phyloP scores from a whole-genome alignment of 2,329 filamentous ascomycete species.

The Tympanopsis confertula region DNA sequence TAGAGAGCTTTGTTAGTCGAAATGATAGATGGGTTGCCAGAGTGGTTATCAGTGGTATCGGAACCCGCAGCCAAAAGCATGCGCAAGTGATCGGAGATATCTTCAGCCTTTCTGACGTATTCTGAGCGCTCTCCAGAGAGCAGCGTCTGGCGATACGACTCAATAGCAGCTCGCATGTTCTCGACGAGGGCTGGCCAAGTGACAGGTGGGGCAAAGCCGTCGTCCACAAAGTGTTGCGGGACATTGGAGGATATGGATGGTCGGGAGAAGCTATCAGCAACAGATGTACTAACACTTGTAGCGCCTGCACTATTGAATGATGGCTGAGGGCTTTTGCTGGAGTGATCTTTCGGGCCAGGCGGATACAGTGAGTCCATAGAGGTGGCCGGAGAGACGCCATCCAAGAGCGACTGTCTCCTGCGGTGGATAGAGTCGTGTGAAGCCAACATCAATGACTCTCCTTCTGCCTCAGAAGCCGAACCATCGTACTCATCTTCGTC shows the following conservation, averaged over 20 bases:
- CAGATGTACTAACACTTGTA: conserved; percentile 48
- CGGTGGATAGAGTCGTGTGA: conserved; percentile 60
- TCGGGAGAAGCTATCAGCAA: conserved; percentile 45
- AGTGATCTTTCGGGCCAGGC: conserved; percentile 13
- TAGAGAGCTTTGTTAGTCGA: conserved; percentile 95
- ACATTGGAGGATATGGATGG: conserved; percentile 47
- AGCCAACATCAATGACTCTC: conserved; percentile 58
- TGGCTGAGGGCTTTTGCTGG: conserved; percentile 26
- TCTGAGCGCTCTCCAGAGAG: conserved; percentile 72
- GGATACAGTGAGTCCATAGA: conserved; percentile 9
- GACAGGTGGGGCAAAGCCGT: conserved; percentile 65
- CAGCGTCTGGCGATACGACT: conserved; percentile 83
- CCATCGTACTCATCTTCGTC: conserved; percentile 78
- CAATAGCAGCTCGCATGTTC: conserved; percentile 85
- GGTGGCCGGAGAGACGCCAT: conserved; percentile 2
- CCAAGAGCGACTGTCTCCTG: conserved; percentile 2
- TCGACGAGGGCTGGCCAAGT: conserved; percentile 85
- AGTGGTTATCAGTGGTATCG: conserved; percentile 96
- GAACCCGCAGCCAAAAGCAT: conserved; percentile 90
- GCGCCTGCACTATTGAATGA: conserved; percentile 33
- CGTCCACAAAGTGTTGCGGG: conserved; percentile 80
- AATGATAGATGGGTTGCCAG: conserved; percentile 97
- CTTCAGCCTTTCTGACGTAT: conserved; percentile 88
- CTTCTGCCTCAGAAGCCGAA: conserved; percentile 79
- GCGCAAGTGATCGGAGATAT: conserved; percentile 92